These are phyloP conservation scores for Neonectria neomacrospora DNA, from an alignment of 2,329 filamentous ascomycete genomes.

Conservation along the genomic window DNA sequence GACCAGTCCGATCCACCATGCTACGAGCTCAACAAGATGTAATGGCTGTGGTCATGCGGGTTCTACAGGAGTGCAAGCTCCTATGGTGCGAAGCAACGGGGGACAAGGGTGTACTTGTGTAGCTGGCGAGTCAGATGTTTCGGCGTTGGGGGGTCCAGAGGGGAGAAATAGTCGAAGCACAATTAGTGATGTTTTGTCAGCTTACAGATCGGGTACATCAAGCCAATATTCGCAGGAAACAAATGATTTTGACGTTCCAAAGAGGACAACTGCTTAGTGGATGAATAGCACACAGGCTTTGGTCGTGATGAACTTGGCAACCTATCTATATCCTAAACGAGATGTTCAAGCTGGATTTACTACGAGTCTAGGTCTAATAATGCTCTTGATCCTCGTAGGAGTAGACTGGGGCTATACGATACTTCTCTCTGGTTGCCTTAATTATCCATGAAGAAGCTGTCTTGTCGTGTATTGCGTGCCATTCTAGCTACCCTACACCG, in stretches of 20 bases:
- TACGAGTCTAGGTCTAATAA: too few relatives aligned
- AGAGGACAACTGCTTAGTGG: neutral
- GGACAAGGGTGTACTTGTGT: neutral
- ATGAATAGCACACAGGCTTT: neutral
- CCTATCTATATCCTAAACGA: neutral
- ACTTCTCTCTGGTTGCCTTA: neutral
- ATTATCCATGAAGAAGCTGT: neutral
- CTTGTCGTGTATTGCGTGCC: neutral
- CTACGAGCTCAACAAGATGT: neutral
- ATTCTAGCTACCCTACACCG: neutral
- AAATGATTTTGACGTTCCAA: neutral
- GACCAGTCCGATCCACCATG: neutral
- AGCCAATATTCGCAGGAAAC: conserved; percentile 1
- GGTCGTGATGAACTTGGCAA: neutral
- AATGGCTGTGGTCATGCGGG: neutral
- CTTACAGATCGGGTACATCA: neutral
- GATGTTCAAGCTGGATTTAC: neutral
- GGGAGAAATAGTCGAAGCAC: conserved; percentile 3
- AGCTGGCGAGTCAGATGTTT: neutral
- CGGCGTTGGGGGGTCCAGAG: neutral
- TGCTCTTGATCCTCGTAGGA: too few relatives aligned
- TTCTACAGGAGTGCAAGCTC: neutral
- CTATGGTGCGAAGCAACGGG: neutral
- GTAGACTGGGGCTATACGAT: too few relatives aligned
- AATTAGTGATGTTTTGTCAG: conserved; percentile 2